phyloP scores from a whole-genome alignment of 2,329 filamentous ascomycete genomes.

The Alternaria gaisen region DNA sequence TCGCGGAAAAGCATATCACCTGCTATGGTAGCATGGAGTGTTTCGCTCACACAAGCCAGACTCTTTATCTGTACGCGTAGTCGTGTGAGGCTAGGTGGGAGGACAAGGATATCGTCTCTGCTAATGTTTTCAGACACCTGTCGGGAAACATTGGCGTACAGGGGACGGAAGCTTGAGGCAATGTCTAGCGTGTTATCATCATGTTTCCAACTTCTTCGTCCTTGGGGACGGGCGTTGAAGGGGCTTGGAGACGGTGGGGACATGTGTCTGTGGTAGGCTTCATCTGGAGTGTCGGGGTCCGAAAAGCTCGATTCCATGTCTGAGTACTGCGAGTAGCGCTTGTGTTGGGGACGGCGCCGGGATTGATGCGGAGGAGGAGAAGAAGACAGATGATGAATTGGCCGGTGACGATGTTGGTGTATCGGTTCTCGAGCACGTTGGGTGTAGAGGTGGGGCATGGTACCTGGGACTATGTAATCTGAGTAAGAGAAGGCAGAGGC shows the following conservation, averaged over 20 bases:
- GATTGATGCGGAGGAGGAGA: neutral
- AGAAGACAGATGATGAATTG: neutral
- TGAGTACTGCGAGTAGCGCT: neutral
- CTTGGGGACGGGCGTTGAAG: neutral
- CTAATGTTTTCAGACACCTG: neutral
- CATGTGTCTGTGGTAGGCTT: neutral
- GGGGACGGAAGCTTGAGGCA: neutral
- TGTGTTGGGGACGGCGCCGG: neutral
- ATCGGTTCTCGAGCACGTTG: neutral
- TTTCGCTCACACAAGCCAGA: neutral
- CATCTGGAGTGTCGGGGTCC: neutral
- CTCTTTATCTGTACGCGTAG: slow-evolving; percentile 9
- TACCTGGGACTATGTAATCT: neutral
- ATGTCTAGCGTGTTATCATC: neutral
- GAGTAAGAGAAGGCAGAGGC: slow-evolving; percentile 1
- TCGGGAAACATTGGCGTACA: neutral
- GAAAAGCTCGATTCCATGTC: neutral
- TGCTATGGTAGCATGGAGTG: slow-evolving; percentile 15
- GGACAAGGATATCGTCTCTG: slow-evolving; percentile 13
- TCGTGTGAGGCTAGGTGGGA: slow-evolving; percentile 11
- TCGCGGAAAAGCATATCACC: slow-evolving; percentile 24
- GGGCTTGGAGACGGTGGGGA: neutral
- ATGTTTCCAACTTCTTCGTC: neutral
- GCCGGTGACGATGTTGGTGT: slow-evolving; percentile 3
- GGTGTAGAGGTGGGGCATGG: neutral